These are phyloP conservation scores for Trypanosoma rangeli DNA, from an alignment of 208 protist species.

Conservation along the genomic window DNA sequence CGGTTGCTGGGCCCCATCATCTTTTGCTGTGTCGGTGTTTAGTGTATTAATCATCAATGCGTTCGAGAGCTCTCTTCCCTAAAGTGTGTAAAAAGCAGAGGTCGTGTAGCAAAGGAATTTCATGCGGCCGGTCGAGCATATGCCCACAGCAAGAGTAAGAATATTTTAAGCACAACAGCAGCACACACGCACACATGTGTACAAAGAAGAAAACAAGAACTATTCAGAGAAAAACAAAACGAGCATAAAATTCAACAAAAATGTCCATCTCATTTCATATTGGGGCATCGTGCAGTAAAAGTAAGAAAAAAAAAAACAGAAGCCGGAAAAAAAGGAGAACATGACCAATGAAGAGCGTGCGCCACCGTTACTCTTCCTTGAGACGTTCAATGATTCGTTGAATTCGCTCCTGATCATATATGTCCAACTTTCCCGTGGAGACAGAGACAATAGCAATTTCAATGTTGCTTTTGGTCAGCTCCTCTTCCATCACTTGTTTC, in stretches of 20 bases:
- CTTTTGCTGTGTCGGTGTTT: neutral
- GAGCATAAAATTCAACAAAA: slow-evolving; percentile 7
- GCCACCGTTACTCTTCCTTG: slow-evolving; percentile 28
- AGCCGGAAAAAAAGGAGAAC: neutral
- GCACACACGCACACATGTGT: no score
- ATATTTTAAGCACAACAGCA: neutral
- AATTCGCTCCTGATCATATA: slow-evolving; percentile 90
- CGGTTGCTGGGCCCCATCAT: neutral
- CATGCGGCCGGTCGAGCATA: neutral
- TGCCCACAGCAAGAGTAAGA: neutral
- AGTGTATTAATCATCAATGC: neutral
- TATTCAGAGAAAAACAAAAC: slow-evolving; percentile 3
- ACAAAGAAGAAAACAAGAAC: neutral
- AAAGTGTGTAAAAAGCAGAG: neutral
- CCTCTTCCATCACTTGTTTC: slow-evolving; percentile 99
- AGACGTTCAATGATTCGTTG: slow-evolving; percentile 88
- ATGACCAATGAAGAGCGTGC: neutral
- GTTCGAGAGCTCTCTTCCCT: neutral
- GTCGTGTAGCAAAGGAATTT: neutral
- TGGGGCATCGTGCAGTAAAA: neutral
- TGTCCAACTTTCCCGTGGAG: slow-evolving; percentile 81
- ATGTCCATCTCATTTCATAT: neutral
- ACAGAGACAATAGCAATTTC: slow-evolving; percentile 94
- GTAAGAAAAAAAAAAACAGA: slow-evolving; percentile 4
- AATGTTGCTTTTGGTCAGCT: slow-evolving; percentile 96